Evolutionary conservation across 225 moss, liverwort and hornwort genomes (phyloP), one percentile per base, ranked within the genome.

Genomic region (Thuidium tamariscinum): DNA sequence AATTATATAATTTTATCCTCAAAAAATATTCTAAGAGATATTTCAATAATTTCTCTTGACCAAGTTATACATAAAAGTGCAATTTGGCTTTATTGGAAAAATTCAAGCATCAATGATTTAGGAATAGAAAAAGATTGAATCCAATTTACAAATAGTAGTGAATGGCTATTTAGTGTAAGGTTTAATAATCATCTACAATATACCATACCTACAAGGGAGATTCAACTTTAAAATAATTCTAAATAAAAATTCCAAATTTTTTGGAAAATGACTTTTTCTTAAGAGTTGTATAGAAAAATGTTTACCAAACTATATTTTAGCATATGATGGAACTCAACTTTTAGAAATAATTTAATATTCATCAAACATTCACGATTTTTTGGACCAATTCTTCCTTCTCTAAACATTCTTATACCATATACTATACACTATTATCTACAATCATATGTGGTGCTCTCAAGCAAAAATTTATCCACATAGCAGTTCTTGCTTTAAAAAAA

Each of bases 331-430:
- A 46, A 17, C 1, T 29, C 29, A 46, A 10, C 3, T 29, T 17
- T 46, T 10, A 4, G 1, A 17, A 46, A 29, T 71, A 44, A 44
- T 44, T 29, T 44, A 29, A 17, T 44, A 29, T 10, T 46, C 10
- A 44, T 5, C 0, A 44, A 0, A 71, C 1, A 13, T 17, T 10
- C 2, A 3, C 1, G 2, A 29, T 10, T 29, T 71, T 46, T 0
- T 0, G 0, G 9, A 46, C 5, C 3, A 46, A 46, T 46, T 46
- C 3, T 29, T 46, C 10, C 0, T 72, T 46, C 6, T 30, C 4
- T 30, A 19, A 30, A 5, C 10, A 17, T 48, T 0, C 6, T 48
- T 4, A 48, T 4, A 32, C 0, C 4, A 48, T 32, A 72, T 46
- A 5, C 5, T 5, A 71, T 29, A 44, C n/a, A n/a, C n/a, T n/a